These are phyloP conservation scores for Chrysanthemum makinoi DNA, from an alignment of 129 eudicot species.

Conservation along the genomic window DNA sequence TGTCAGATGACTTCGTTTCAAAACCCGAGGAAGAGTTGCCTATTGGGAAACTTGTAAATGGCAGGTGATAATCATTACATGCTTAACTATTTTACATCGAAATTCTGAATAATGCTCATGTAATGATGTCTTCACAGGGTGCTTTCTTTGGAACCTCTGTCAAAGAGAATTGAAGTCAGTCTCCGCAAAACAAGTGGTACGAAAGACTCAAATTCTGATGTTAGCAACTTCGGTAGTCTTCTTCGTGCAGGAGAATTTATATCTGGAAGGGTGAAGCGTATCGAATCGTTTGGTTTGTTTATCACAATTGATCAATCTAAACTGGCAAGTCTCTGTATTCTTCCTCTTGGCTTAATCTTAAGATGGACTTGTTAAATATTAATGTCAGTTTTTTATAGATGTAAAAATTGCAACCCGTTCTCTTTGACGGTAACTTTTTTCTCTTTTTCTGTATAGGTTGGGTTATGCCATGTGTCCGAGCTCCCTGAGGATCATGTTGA, in stretches of 20 bases:
- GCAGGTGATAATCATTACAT: constrained; percentile 53
- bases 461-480: constrained; percentile 86
- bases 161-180: constrained; percentile 82
- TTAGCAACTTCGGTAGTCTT: constrained; percentile 35
- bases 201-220: constrained; percentile 35
- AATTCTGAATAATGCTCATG: not conserved
- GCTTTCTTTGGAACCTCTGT: constrained; percentile 74
- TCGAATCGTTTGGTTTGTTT: constrained; percentile 75
- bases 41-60: constrained; percentile 75
- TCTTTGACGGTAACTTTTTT: constrained; percentile 4
- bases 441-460: constrained; percentile 48
- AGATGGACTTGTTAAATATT: too few species aligned
- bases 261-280: constrained; percentile 68
- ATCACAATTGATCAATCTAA: constrained; percentile 63
- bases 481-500: constrained; percentile 68
- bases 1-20: constrained; percentile 71
- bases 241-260: constrained; percentile 60
- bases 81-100: not conserved
- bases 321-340: constrained; percentile 36
- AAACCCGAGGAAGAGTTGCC: constrained; percentile 79
- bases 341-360: not conserved
- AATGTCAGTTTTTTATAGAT: too few species aligned
- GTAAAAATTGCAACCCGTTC: too few species aligned
- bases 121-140: constrained; percentile 54
- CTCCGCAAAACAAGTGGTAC: constrained; percentile 50